phyloP scores from a whole-genome alignment of 1,139 yeast genomes.

The Wickerhamiella infanticola region DNA sequence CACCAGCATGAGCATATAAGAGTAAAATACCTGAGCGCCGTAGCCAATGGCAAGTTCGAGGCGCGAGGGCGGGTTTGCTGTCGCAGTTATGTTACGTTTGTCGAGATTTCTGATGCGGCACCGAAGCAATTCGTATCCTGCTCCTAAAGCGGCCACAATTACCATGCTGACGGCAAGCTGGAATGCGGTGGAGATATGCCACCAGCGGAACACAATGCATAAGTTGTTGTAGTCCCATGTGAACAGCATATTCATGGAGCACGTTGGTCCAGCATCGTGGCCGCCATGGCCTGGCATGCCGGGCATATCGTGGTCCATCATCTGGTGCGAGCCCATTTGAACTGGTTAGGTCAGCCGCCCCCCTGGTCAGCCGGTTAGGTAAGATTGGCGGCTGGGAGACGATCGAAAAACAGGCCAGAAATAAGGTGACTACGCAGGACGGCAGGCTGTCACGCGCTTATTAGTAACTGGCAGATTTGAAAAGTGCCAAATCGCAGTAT shows the following conservation, averaged over 20 bases:
- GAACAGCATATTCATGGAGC: slow-evolving; percentile 68
- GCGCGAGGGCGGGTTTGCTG: slow-evolving; percentile 1
- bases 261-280: slow-evolving; percentile 25
- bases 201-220: slow-evolving; percentile 61
- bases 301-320: slow-evolving; percentile 18
- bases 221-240: slow-evolving; percentile 66
- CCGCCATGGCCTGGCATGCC: slow-evolving; percentile 15
- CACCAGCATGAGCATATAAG: slow-evolving; percentile 53
- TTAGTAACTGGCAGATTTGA: not conserved
- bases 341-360: too few relatives aligned
- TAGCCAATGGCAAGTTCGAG: slow-evolving; percentile 30
- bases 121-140: slow-evolving; percentile 40
- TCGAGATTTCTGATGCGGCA: slow-evolving; percentile 12
- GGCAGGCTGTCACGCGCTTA: not conserved
- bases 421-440: not conserved
- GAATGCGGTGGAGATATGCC: slow-evolving; percentile 47
- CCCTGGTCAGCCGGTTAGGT: not conserved
- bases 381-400: not conserved
- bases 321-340: not conserved
- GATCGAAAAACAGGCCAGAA: not conserved
- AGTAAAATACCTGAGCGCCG: slow-evolving; percentile 61
- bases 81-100: slow-evolving; percentile 5
- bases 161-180: slow-evolving; percentile 40
- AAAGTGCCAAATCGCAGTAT: not conserved
- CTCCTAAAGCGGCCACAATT: slow-evolving; percentile 35